Evolutionary conservation across 257 asterid species (phyloP).

Genomic region (Petunia axillaris): DNA sequence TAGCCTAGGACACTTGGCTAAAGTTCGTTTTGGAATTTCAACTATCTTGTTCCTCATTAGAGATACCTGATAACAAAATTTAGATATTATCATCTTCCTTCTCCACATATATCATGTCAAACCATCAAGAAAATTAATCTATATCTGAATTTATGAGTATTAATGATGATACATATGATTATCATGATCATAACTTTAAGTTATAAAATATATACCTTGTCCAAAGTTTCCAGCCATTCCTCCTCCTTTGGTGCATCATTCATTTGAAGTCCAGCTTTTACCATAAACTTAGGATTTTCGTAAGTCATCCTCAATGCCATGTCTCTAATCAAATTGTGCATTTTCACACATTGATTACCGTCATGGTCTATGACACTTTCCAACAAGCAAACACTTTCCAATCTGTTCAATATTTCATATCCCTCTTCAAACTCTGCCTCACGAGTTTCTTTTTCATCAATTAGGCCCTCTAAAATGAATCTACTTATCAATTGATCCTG

Average conservation of each 20-base stretch:
- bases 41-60: conserved; percentile 38
- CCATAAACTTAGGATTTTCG: conserved; percentile 35
- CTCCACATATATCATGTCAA: neutral
- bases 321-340: conserved; percentile 46
- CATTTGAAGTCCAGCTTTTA: conserved; percentile 39
- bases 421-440: conserved; percentile 39
- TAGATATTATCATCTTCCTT: neutral
- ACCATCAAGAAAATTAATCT: neutral
- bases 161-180: neutral
- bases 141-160: neutral
- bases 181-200: neutral
- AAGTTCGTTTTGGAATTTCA: conserved; percentile 24
- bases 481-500: conserved; percentile 34
- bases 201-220: conserved; percentile 14
- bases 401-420: conserved; percentile 33
- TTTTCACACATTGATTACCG: conserved; percentile 27
- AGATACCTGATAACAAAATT: conserved; percentile 24
- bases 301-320: conserved; percentile 33
- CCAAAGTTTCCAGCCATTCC: conserved; percentile 39
- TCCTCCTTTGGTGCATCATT: conserved; percentile 19
- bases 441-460: conserved; percentile 34
- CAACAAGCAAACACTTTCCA: conserved; percentile 40
- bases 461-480: conserved; percentile 35
- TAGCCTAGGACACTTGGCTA: conserved; percentile 37
- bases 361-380: conserved; percentile 27